Evolutionary conservation across 2,329 filamentous ascomycete species (phyloP).

Genomic region (Paracamarosporium sp.): DNA sequence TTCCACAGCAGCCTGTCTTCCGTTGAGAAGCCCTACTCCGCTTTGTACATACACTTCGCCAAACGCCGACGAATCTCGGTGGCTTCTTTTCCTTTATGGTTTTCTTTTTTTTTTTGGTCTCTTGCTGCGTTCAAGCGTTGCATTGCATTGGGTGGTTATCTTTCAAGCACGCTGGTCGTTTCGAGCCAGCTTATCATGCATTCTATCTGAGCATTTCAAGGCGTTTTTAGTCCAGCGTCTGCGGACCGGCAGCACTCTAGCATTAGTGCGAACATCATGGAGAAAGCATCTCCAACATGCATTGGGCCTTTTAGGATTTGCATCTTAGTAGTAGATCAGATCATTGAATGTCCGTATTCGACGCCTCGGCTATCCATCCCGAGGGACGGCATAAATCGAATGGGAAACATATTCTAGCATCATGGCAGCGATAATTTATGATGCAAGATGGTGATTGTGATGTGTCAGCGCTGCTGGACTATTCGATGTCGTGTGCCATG

Average conservation of each 20-base stretch:
- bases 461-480: background rate
- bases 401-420: background rate
- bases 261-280: background rate
- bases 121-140: slow-evolving; percentile 44
- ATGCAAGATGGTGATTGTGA: background rate
- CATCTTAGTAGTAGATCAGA: slow-evolving; percentile 4
- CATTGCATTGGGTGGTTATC: slow-evolving; percentile 40
- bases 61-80: background rate
- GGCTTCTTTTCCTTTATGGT: background rate
- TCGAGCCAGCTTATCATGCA: slow-evolving; percentile 16
- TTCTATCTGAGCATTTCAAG: slow-evolving; percentile 24
- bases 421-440: background rate
- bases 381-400: background rate
- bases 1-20: slow-evolving; percentile 46
- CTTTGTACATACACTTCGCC: slow-evolving; percentile 3
- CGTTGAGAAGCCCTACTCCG: slow-evolving; percentile 22
- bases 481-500: background rate
- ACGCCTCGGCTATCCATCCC: too few species aligned
- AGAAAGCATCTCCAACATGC: background rate
- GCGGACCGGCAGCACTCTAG: background rate
- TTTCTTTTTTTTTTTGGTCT: slow-evolving; percentile 21
- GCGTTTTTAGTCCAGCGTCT: slow-evolving; percentile 5
- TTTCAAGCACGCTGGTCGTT: slow-evolving; percentile 21
- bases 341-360: background rate
- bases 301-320: background rate